Conservation (phyloP, 176 grass and related monocot species). For the Chloris gayana region DNA sequence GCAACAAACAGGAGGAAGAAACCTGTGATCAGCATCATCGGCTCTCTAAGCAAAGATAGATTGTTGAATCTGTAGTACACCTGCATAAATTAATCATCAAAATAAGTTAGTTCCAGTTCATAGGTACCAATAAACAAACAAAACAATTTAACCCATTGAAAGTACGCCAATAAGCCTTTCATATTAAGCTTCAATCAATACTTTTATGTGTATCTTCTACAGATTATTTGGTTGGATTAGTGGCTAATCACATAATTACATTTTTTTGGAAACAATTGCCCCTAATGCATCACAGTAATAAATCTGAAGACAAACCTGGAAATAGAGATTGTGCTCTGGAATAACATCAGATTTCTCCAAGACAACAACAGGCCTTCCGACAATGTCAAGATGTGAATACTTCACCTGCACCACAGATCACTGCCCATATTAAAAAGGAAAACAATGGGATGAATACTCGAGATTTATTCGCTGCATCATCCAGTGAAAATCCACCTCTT, state of each 20-base stretch:
- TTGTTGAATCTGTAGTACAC: slow-evolving; percentile 92
- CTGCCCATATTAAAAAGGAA: slow-evolving; percentile 30
- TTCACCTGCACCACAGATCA: slow-evolving; percentile 70
- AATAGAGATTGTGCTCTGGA: slow-evolving; percentile 95
- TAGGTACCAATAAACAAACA: slow-evolving; percentile 22
- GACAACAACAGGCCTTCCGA: slow-evolving; percentile 84
- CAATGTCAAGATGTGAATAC: slow-evolving; percentile 94
- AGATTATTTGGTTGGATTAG: slow-evolving; percentile 24
- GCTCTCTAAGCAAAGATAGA: slow-evolving; percentile 80
- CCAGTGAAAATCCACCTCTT: slow-evolving; percentile 60
- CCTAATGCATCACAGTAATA: slow-evolving; percentile 7
- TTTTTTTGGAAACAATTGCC: background rate
- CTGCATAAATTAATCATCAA: slow-evolving; percentile 52
- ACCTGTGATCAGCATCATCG: slow-evolving; percentile 84
- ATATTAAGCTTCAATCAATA: slow-evolving; percentile 21
- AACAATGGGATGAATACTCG: slow-evolving; percentile 19
- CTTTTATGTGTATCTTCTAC: background rate
- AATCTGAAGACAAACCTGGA: slow-evolving; percentile 62
- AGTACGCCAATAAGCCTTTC: slow-evolving; percentile 15
- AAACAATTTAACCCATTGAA: background rate
- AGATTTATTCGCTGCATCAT: background rate
- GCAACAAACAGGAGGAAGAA: slow-evolving; percentile 85
- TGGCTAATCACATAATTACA: background rate
- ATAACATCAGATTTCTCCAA: slow-evolving; percentile 90
- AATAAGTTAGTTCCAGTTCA: slow-evolving; percentile 19